phyloP scores from a whole-genome alignment of 495 filamentous ascomycete species.

The Talaromyces proteolyticus region DNA sequence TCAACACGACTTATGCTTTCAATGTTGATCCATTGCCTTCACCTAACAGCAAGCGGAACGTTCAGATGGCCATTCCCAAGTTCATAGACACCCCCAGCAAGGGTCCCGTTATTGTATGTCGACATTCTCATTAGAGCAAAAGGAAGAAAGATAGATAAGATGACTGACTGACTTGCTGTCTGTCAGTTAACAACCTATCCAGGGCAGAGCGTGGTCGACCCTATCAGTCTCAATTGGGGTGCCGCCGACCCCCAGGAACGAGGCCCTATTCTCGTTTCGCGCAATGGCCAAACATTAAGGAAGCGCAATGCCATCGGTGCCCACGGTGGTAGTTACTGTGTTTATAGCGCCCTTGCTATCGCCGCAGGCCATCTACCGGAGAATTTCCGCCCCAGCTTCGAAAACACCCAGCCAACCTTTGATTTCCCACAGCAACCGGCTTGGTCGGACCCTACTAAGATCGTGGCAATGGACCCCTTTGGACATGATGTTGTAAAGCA shows the following conservation, averaged over 20 bases:
- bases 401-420: constrained; percentile 86
- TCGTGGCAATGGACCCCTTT: constrained; percentile 94
- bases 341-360: constrained; percentile 91
- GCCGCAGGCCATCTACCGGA: constrained; percentile 80
- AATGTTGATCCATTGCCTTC: not conserved
- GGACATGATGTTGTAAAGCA: constrained; percentile 63
- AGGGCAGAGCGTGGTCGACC: constrained; percentile 87
- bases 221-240: constrained; percentile 84
- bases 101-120: not conserved
- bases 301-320: constrained; percentile 84
- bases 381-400: constrained; percentile 87
- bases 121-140: not conserved
- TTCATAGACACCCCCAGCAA: not conserved
- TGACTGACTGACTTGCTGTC: not conserved
- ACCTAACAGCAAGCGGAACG: not conserved
- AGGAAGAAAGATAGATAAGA: not conserved
- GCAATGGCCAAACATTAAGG: constrained; percentile 66
- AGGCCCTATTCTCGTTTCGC: constrained; percentile 87
- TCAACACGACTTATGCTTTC: not conserved
- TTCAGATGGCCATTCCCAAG: not conserved
- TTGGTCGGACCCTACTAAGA: constrained; percentile 89
- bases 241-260: constrained; percentile 62
- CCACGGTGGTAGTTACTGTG: constrained; percentile 91
- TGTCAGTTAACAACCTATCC: constrained; percentile 76
- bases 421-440: constrained; percentile 81